Evolutionary conservation across 2,329 filamentous ascomycete species (phyloP).

Genomic region (Lachnellula occidentalis): DNA sequence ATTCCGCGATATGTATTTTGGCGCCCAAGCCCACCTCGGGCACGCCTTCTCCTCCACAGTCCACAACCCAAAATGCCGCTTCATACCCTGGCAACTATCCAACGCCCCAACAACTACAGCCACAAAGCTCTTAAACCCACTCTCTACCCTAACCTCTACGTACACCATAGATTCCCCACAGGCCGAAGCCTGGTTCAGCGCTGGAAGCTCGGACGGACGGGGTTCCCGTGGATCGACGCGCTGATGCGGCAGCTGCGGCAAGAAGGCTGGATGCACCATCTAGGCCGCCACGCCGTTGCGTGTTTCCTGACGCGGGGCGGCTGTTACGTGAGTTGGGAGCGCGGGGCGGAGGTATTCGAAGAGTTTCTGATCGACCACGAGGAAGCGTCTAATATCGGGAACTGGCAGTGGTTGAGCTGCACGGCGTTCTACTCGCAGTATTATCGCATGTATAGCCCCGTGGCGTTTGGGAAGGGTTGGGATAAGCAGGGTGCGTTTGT

Average conservation of each 20-base stretch:
- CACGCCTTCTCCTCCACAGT: constrained; percentile 57
- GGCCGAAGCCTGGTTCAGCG: constrained; percentile 62
- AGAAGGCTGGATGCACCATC: constrained; percentile 77
- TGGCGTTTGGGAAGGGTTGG: constrained; percentile 72
- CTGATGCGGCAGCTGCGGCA: constrained; percentile 67
- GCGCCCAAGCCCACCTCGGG: constrained; percentile 64
- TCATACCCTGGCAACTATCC: constrained; percentile 66
- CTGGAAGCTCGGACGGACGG: constrained; percentile 65
- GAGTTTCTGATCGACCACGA: constrained; percentile 73
- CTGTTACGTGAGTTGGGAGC: constrained; percentile 74
- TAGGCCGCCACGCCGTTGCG: constrained; percentile 71
- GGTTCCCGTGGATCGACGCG: constrained; percentile 77
- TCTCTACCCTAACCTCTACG: constrained; percentile 43
- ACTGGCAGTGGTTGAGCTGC: constrained; percentile 75
- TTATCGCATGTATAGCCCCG: constrained; percentile 63
- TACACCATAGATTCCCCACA: constrained; percentile 59
- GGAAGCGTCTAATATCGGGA: constrained; percentile 65
- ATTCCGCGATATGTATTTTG: constrained; percentile 82
- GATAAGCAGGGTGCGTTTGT: constrained; percentile 64
- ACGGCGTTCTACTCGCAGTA: constrained; percentile 71
- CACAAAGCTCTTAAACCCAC: constrained; percentile 36
- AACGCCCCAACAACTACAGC: constrained; percentile 43
- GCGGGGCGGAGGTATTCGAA: constrained; percentile 72
- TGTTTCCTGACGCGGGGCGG: constrained; percentile 77
- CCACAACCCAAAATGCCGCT: constrained; percentile 62